Percentiles rank a stretch among this genome's conserved stretches.
Conservation (phyloP, 331 rosid genomes). For the Telfairia occidentalis region DNA sequence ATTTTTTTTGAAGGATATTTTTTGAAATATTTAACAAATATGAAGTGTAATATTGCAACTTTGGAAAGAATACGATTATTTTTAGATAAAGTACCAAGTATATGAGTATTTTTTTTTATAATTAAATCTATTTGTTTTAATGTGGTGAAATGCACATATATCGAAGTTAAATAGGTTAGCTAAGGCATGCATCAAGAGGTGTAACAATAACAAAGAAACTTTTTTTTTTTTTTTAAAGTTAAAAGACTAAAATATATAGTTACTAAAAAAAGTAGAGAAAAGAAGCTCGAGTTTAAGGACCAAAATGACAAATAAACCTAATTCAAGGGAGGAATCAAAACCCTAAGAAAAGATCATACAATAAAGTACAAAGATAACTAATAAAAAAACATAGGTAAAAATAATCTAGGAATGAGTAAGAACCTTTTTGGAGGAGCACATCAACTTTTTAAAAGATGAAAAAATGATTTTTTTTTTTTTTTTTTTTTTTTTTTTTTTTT, state of each 20-base stretch:
- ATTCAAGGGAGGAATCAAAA: neutral
- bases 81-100: too few relatives aligned
- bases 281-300: too few relatives aligned
- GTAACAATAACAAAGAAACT: neutral
- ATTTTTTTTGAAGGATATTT: too few relatives aligned
- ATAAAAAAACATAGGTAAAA: slow-evolving; percentile 7
- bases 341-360: neutral
- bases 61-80: too few relatives aligned
- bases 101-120: too few relatives aligned
- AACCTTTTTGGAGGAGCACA: slow-evolving; percentile 40
- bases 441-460: slow-evolving; percentile 35
- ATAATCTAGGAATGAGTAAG: slow-evolving; percentile 22
- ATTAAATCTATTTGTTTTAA: too few relatives aligned
- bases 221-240: neutral
- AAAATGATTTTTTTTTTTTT: too few relatives aligned
- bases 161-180: neutral
- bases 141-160: neutral
- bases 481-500: too few relatives aligned
- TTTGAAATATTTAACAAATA: too few relatives aligned
- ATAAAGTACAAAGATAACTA: neutral
- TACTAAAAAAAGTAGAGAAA: too few relatives aligned
- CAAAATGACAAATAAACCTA: neutral
- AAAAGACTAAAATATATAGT: neutral
- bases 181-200: neutral
- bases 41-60: too few relatives aligned